A percentile compares a stretch with the other conserved stretches of the same genome.
phyloP scores from a whole-genome alignment of 768 basidiomycete species.

The Leccinum imitatum region DNA sequence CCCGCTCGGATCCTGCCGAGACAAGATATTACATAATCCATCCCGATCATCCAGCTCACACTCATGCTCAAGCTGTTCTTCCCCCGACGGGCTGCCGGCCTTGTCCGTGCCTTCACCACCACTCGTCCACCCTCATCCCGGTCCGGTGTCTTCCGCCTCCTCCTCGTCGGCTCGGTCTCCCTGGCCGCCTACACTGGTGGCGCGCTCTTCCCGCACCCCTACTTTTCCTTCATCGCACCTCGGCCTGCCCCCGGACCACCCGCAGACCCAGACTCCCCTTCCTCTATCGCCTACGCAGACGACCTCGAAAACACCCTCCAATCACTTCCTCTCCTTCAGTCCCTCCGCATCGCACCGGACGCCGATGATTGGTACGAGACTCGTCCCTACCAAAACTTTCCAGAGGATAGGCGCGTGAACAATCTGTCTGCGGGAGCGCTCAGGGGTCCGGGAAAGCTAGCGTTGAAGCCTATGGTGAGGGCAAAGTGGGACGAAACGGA shows the following conservation, averaged over 20 bases:
- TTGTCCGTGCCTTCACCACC: conserved; percentile 22
- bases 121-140: not conserved
- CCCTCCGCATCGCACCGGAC: conserved; percentile 49
- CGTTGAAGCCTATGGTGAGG: conserved; percentile 75
- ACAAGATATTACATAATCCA: conserved; percentile 5
- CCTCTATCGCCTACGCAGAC: conserved; percentile 55
- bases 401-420: conserved; percentile 76
- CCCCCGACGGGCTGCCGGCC: conserved; percentile 8
- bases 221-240: conserved; percentile 71
- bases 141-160: conserved; percentile 14
- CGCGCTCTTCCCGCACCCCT: conserved; percentile 66
- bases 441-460: conserved; percentile 85
- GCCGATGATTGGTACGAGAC: conserved; percentile 71
- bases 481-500: conserved; percentile 75
- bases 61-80: not conserved
- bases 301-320: conserved; percentile 70
- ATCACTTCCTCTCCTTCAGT: conserved; percentile 54
- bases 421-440: conserved; percentile 82
- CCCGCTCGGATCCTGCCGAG: conserved; percentile 27
- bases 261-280: conserved; percentile 48
- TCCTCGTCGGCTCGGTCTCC: conserved; percentile 24
- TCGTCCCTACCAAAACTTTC: conserved; percentile 68
- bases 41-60: not conserved
- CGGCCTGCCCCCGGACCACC: conserved; percentile 73
- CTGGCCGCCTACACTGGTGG: conserved; percentile 48